These are phyloP conservation scores for Rhynchospora pubera DNA, from an alignment of 176 grass and related monocot species.

Conservation along the genomic window DNA sequence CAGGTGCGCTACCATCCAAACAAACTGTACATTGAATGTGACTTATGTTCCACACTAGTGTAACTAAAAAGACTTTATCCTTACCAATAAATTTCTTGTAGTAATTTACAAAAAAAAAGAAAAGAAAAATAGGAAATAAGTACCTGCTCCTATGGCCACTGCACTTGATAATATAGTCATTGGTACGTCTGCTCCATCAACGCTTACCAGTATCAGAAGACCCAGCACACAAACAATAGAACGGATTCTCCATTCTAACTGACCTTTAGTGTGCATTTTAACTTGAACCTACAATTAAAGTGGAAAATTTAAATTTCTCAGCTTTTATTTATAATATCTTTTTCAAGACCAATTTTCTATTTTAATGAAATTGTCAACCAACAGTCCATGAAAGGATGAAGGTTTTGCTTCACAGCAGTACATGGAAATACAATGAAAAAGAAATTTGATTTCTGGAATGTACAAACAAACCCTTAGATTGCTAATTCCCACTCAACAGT, in stretches of 20 bases:
- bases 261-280: slow-evolving; percentile 22
- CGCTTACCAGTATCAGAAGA: not conserved
- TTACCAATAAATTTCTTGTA: not conserved
- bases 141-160: slow-evolving; percentile 69
- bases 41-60: not conserved
- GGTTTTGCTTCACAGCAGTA: not conserved
- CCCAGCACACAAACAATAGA: slow-evolving; percentile 26
- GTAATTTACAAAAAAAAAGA: too few species aligned
- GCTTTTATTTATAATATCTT: not conserved
- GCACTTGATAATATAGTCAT: slow-evolving; percentile 54
- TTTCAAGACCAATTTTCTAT: too few species aligned
- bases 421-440: too few species aligned
- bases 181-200: slow-evolving; percentile 36
- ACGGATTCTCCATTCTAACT: slow-evolving; percentile 19
- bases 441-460: too few species aligned
- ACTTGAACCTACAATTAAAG: not conserved
- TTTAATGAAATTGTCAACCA: too few species aligned
- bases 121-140: too few species aligned
- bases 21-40: slow-evolving; percentile 38
- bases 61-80: not conserved
- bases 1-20: slow-evolving; percentile 77
- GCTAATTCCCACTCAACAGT: too few species aligned
- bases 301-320: not conserved
- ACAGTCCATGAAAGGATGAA: not conserved
- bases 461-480: too few species aligned